Percentiles rank a stretch among this genome's conserved stretches.
Conservation (phyloP, 1,284 basidiomycete species). For the Flammula alnicola region DNA sequence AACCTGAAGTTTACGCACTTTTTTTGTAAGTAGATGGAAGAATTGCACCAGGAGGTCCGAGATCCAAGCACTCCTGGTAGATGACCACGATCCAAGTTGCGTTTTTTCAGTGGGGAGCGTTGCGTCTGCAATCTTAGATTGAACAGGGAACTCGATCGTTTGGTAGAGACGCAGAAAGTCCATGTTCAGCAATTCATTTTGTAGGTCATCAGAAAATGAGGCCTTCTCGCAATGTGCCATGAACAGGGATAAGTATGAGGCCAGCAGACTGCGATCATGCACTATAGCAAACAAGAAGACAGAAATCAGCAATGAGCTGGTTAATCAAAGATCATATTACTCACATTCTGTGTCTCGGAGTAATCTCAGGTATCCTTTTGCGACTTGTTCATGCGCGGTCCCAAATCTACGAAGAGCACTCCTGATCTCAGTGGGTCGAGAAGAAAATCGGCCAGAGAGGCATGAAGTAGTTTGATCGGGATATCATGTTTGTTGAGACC, state of each 20-base stretch:
- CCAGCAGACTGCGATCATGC: neutral
- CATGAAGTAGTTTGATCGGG: slow-evolving; percentile 13
- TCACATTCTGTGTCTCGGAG: too few relatives aligned
- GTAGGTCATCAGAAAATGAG: neutral
- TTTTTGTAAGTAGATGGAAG: slow-evolving; percentile 1
- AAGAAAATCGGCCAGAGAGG: slow-evolving; percentile 20
- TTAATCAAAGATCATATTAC: too few relatives aligned
- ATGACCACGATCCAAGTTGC: slow-evolving; percentile 6
- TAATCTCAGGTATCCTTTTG: slow-evolving; percentile 5
- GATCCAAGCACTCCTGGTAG: slow-evolving; percentile 1
- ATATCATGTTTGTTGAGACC: neutral
- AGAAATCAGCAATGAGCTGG: too few relatives aligned
- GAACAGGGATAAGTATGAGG: neutral
- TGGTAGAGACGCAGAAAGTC: slow-evolving; percentile 1
- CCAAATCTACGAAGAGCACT: slow-evolving; percentile 5
- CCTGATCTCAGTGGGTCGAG: slow-evolving; percentile 14
- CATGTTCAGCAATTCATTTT: neutral
- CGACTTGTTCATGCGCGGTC: slow-evolving; percentile 2
- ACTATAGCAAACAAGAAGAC: too few relatives aligned
- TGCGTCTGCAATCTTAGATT: neutral
- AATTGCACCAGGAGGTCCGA: slow-evolving; percentile 6
- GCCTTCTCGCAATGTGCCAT: neutral
- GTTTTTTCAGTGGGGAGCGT: too few relatives aligned
- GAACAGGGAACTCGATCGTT: neutral
- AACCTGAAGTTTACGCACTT: neutral